phyloP scores from a whole-genome alignment of 805 yeast genomes.

The Myxozyma vanderwaltii region DNA sequence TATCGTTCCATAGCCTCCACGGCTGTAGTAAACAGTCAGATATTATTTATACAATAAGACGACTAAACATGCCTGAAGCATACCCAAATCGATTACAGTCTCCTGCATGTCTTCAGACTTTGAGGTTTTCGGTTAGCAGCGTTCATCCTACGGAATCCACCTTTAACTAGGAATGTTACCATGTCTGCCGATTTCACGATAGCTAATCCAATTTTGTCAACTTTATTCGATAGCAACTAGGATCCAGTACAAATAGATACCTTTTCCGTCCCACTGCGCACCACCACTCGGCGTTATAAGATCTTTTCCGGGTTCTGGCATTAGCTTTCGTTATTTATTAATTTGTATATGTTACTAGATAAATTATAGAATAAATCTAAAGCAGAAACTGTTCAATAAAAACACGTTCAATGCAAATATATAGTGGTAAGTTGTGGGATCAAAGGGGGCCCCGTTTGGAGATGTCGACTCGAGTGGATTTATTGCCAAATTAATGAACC shows the following conservation, averaged over 20 bases:
- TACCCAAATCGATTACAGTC: conserved; percentile 39
- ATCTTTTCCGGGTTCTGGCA: not conserved
- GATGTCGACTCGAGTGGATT: too few species aligned
- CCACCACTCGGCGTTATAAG: not conserved
- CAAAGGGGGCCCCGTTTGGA: not conserved
- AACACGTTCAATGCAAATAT: too few species aligned
- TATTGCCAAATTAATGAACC: not conserved
- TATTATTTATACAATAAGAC: not conserved
- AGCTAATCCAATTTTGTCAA: conserved; percentile 18
- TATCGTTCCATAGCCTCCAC: conserved; percentile 50
- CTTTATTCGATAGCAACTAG: not conserved
- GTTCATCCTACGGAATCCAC: not conserved
- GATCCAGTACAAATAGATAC: not conserved
- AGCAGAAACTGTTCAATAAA: not conserved
- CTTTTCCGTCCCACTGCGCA: conserved; percentile 31
- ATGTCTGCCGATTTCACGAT: conserved; percentile 42
- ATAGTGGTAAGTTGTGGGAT: too few species aligned
- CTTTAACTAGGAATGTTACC: conserved; percentile 35
- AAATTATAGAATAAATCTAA: not conserved
- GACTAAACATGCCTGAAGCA: not conserved
- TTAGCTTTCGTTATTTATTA: not conserved
- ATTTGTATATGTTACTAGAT: not conserved
- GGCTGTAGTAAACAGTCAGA: conserved; percentile 37
- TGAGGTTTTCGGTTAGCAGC: not conserved
- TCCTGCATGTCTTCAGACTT: conserved; percentile 41